These are phyloP conservation scores for Scytalidium sp. DNA, from an alignment of 2,329 filamentous ascomycete species.

Conservation along the genomic window DNA sequence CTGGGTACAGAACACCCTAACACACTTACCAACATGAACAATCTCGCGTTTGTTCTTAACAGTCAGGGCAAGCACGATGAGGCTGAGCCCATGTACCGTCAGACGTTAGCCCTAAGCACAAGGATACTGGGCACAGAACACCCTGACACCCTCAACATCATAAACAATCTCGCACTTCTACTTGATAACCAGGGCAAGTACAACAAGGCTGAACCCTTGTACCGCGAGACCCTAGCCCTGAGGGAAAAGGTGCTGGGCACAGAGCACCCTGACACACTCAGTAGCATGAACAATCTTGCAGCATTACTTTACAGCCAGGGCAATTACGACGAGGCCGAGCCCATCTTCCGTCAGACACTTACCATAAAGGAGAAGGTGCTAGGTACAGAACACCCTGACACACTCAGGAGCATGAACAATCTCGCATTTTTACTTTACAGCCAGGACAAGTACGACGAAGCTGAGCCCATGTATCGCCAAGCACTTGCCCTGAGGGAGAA, in stretches of 20 bases:
- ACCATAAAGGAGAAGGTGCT: too few species aligned
- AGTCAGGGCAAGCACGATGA: constrained; percentile 2
- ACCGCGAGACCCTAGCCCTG: too few species aligned
- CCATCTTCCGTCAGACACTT: too few species aligned
- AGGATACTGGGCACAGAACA: background rate
- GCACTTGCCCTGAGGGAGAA: background rate
- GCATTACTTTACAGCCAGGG: too few species aligned
- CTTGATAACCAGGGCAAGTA: too few species aligned
- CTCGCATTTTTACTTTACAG: constrained; percentile 1
- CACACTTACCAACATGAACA: constrained; percentile 7
- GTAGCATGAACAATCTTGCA: too few species aligned
- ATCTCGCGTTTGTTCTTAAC: constrained; percentile 3
- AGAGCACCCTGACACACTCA: too few species aligned
- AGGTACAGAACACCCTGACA: too few species aligned
- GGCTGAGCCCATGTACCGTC: constrained; percentile 1
- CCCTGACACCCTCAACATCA: constrained; percentile 2
- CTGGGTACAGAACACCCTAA: constrained; percentile 2
- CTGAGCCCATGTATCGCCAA: constrained; percentile 1
- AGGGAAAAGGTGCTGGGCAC: too few species aligned
- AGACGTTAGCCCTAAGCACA: constrained; percentile 1
- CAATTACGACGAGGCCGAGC: too few species aligned
- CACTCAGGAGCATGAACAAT: constrained; percentile 4
- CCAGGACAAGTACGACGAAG: background rate
- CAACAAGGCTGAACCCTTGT: too few species aligned
- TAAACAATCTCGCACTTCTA: constrained; percentile 3